These are phyloP conservation scores for Priceomyces melissophilus DNA, from an alignment of 805 yeast species.

Conservation along the genomic window DNA sequence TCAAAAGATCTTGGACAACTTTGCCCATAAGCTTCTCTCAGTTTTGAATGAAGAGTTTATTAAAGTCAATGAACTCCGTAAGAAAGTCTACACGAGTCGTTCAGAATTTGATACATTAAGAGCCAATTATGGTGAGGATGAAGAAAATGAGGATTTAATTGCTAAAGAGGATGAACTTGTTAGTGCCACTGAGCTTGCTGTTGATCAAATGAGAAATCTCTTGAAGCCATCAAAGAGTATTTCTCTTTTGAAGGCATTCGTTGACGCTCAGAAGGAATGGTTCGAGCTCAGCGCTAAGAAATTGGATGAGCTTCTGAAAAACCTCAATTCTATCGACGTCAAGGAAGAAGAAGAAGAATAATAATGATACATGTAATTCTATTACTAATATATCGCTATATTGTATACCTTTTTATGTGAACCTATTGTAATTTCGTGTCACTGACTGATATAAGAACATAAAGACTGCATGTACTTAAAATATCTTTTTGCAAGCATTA, in stretches of 20 bases:
- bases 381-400: background rate
- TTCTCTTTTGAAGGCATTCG: conserved; percentile 61
- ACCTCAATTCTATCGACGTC: conserved; percentile 32
- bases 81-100: conserved; percentile 67
- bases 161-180: conserved; percentile 74
- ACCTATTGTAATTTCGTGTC: background rate
- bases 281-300: conserved; percentile 33
- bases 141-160: conserved; percentile 51
- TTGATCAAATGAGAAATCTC: conserved; percentile 70
- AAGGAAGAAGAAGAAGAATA: conserved; percentile 35
- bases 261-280: conserved; percentile 64
- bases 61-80: conserved; percentile 58
- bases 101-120: conserved; percentile 67
- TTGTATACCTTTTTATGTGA: background rate
- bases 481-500: too few species aligned
- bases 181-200: conserved; percentile 73
- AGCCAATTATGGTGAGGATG: conserved; percentile 46
- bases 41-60: conserved; percentile 57
- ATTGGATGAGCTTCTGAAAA: conserved; percentile 26
- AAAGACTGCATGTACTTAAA: too few species aligned
- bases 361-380: background rate
- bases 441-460: background rate
- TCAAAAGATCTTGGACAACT: conserved; percentile 52
- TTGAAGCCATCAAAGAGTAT: conserved; percentile 66
- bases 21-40: conserved; percentile 54